phyloP scores from a whole-genome alignment of 2,329 filamentous ascomycete species.

The Aspergillus eucalypticola region DNA sequence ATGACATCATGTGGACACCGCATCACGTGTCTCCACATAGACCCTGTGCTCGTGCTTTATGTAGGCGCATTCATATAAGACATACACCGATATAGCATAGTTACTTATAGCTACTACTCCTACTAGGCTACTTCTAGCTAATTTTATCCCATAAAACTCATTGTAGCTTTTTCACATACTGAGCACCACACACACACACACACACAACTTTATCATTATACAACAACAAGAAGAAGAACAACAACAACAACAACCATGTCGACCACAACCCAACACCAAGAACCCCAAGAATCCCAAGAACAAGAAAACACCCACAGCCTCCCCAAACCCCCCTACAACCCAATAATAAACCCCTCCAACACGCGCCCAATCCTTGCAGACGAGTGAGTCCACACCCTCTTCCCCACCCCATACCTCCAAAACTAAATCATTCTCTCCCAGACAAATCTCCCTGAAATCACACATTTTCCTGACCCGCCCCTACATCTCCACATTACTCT shows the following conservation, averaged over 20 bases:
- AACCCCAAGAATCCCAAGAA: background rate
- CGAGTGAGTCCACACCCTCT: background rate
- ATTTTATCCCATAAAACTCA: no score
- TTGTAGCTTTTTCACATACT: no score
- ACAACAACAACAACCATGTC: background rate
- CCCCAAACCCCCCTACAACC: slow-evolving; percentile 3
- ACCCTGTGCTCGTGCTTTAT: background rate
- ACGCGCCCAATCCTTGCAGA: background rate
- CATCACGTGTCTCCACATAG: background rate
- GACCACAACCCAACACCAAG: background rate
- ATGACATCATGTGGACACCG: background rate
- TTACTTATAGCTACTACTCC: no score
- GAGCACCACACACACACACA: no score
- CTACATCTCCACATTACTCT: slow-evolving; percentile 60
- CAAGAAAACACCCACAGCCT: background rate
- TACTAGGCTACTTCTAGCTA: no score
- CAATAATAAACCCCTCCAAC: background rate
- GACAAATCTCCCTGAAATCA: slow-evolving; percentile 10
- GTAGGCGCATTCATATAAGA: no score
- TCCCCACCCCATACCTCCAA: background rate
- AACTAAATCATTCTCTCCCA: background rate
- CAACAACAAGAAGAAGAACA: no score
- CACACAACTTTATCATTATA: no score
- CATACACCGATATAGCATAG: no score
- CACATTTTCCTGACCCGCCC: slow-evolving; percentile 57